phyloP scores from a whole-genome alignment of 352 stramenopile species.

The Halophytophthora polymorphica region DNA sequence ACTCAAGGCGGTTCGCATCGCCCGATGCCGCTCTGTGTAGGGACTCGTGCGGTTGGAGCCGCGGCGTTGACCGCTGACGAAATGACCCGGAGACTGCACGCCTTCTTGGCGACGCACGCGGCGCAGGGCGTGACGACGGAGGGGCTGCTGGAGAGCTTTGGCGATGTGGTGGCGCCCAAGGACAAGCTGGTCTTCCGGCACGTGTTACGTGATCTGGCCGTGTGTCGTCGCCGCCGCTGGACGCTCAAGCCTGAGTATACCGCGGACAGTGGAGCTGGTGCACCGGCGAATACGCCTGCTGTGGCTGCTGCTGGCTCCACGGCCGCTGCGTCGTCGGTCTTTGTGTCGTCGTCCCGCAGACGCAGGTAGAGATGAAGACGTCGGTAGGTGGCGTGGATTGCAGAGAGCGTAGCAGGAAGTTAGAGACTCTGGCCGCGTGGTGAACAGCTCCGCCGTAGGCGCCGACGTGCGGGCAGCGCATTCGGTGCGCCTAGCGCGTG shows the following conservation, averaged over 20 bases:
- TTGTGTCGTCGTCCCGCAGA: too few species aligned
- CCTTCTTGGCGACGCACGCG: conserved; percentile 62
- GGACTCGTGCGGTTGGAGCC: conserved; percentile 2
- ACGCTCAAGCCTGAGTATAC: conserved; percentile 64
- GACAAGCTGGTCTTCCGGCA: conserved; percentile 88
- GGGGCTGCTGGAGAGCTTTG: conserved; percentile 88
- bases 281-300: not conserved
- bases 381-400: too few species aligned
- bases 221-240: conserved; percentile 67
- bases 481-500: too few species aligned
- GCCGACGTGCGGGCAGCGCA: too few species aligned
- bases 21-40: not conserved
- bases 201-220: conserved; percentile 78
- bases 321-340: too few species aligned
- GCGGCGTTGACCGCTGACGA: conserved; percentile 39
- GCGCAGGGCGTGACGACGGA: conserved; percentile 81
- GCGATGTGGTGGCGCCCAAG: conserved; percentile 73
- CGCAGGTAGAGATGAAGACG: too few species aligned
- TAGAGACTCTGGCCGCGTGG: too few species aligned
- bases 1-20: too few species aligned
- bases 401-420: too few species aligned
- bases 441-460: too few species aligned
- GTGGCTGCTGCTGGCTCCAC: not conserved
- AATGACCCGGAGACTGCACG: conserved; percentile 72
- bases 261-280: not conserved